phyloP scores from a whole-genome alignment of 2,329 filamentous ascomycete species.

The Diaporthe batatas region DNA sequence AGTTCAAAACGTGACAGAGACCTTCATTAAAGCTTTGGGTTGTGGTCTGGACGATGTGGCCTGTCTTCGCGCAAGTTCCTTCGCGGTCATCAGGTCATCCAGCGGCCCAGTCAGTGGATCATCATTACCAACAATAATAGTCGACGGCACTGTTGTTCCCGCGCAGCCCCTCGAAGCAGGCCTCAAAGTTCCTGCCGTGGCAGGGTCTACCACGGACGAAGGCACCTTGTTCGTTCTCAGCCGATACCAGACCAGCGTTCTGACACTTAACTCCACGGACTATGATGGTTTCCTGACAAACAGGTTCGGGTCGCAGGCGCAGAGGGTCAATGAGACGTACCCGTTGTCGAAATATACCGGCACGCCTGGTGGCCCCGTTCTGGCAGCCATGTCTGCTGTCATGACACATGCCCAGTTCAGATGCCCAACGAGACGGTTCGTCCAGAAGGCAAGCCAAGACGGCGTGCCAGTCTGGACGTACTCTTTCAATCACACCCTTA shows the following conservation, averaged over 20 bases:
- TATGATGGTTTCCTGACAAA: conserved; percentile 47
- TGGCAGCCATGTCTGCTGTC: conserved; percentile 43
- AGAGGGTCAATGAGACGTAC: conserved; percentile 36
- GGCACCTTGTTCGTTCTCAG: conserved; percentile 47
- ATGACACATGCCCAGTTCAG: conserved; percentile 44
- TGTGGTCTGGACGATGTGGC: conserved; percentile 30
- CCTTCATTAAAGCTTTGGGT: conserved; percentile 23
- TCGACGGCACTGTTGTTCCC: conserved; percentile 48
- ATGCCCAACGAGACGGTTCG: conserved; percentile 44
- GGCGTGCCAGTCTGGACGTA: conserved; percentile 46
- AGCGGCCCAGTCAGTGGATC: background rate
- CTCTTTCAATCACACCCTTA: conserved; percentile 45
- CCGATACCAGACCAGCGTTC: conserved; percentile 40
- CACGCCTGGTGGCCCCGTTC: conserved; percentile 24
- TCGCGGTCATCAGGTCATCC: conserved; percentile 12
- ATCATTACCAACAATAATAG: conserved; percentile 42
- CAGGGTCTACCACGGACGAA: conserved; percentile 46
- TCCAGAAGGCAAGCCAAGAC: conserved; percentile 40
- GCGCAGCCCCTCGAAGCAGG: conserved; percentile 46
- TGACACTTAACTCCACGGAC: conserved; percentile 42
- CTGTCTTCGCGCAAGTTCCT: conserved; percentile 18
- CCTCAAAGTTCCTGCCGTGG: conserved; percentile 48
- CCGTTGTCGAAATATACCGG: conserved; percentile 41
- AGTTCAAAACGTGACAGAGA: conserved; percentile 2
- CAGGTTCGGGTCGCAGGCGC: conserved; percentile 30